Conservation (phyloP, 1,139 yeast species). For the Candida tetrigidarum region DNA sequence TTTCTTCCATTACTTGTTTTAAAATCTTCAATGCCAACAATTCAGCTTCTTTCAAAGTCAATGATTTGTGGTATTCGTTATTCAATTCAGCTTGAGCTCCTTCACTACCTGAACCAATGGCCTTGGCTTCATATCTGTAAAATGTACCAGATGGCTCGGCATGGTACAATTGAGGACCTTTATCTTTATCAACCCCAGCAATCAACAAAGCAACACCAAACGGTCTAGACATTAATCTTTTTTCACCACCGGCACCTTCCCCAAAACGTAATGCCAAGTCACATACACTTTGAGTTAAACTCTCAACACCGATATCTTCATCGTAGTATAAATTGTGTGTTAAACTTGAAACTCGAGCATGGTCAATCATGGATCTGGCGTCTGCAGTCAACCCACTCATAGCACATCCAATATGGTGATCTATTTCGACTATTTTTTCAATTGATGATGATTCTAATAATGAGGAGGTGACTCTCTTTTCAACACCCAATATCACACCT, state of each 20-base stretch:
- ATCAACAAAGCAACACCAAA: slow-evolving; percentile 97
- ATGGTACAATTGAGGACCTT: slow-evolving; percentile 95
- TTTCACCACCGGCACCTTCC: slow-evolving; percentile 98
- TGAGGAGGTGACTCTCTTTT: slow-evolving; percentile 94
- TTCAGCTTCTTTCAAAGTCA: slow-evolving; percentile 96
- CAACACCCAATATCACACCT: slow-evolving; percentile 96
- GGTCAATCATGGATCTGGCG: slow-evolving; percentile 98
- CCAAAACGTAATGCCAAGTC: slow-evolving; percentile 97
- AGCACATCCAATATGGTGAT: slow-evolving; percentile 95
- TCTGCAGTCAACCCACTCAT: slow-evolving; percentile 99
- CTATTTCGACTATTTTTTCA: slow-evolving; percentile 96
- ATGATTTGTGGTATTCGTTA: slow-evolving; percentile 93
- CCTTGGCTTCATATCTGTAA: slow-evolving; percentile 97
- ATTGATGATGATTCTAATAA: slow-evolving; percentile 90
- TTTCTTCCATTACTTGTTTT: slow-evolving; percentile 99
- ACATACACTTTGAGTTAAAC: slow-evolving; percentile 95
- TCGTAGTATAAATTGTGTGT: slow-evolving; percentile 91
- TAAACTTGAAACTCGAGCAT: slow-evolving; percentile 90
- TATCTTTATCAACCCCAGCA: slow-evolving; percentile 91
- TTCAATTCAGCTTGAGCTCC: slow-evolving; percentile 99
- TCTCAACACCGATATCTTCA: slow-evolving; percentile 91
- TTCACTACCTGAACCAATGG: slow-evolving; percentile 98
- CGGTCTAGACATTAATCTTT: slow-evolving; percentile 97
- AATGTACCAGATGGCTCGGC: slow-evolving; percentile 99
- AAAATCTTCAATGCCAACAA: slow-evolving; percentile 84